Base-by-base conservation (phyloP, 2,329 filamentous ascomycete genomes). In the Boeremia exigua region DNA sequence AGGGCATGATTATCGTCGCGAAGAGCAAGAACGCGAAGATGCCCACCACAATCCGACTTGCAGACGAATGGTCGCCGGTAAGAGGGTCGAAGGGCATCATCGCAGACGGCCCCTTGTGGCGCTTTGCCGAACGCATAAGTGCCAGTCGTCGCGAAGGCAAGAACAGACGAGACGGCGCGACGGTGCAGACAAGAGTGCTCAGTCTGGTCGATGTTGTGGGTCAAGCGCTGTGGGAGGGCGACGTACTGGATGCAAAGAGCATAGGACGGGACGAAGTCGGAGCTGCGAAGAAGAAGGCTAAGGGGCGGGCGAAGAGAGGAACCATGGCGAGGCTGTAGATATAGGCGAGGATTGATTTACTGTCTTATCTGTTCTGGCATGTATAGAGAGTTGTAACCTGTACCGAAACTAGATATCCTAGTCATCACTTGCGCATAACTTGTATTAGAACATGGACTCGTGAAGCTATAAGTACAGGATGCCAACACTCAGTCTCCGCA, bases 141-240 rank as follows among this genome's bases (percentile, higher is more conserved):
- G 83, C 86, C 45, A 90, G 87, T 39, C 82, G 95, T 29, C 83
- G 94, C 38, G 95, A 98, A 78, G 95, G 95, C 8, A 99, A 98
- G 85, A 97, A 98, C 73, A 82, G 95, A 19, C 84, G 94, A n/a
- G 95, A 99, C 73, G 93, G 93, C 11, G 90, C 89, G 1, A 96
- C 92, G 0, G 93, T 98, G 3, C 90, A 88, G 65, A 90, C 85
- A 11, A 83, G 95, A 17, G 94, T 99, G 10, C 76, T 98, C 33
- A 80, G 82, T 6, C 81, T 98, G 63, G 88, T 90, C 8, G 92
- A 96, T 69, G 75, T 83, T 42, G 82, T 96, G 9, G 93, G 92
- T 0, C 76, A 80, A 48, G 81, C 82, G 56, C 74, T 98, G 17
- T 97, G 91, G 75, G 83, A 82, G 15, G 71, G 66, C 12, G 67